phyloP scores from a whole-genome alignment of 2,329 filamentous ascomycete genomes.

The Exophiala sp. region DNA sequence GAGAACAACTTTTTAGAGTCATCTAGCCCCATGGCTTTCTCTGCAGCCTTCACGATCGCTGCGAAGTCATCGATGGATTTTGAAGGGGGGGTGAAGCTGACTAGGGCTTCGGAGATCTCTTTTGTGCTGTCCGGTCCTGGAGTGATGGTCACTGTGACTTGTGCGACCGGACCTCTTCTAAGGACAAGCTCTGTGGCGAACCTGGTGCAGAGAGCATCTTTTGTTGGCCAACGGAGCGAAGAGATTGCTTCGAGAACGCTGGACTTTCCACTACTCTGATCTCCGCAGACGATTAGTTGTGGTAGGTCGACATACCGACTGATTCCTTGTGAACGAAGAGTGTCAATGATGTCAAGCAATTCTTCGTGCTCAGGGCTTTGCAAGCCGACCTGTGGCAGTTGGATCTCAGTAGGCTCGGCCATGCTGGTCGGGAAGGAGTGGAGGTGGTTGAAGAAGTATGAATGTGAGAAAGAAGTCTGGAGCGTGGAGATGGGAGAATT shows the following conservation, averaged over 20 bases:
- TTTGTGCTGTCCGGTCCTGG: slow-evolving; percentile 29
- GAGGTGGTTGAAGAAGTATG: background rate
- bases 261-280: slow-evolving; percentile 62
- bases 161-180: slow-evolving; percentile 37
- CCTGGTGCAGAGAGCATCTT: slow-evolving; percentile 56
- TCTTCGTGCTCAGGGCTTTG: slow-evolving; percentile 33
- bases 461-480: background rate
- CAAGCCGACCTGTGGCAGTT: slow-evolving; percentile 6
- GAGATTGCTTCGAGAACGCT: slow-evolving; percentile 64
- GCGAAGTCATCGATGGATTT: slow-evolving; percentile 43
- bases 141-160: slow-evolving; percentile 46
- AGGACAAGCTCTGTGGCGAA: slow-evolving; percentile 61
- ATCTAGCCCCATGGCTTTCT: slow-evolving; percentile 49
- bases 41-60: slow-evolving; percentile 52
- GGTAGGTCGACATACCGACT: slow-evolving; percentile 49
- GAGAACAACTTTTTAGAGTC: slow-evolving; percentile 37
- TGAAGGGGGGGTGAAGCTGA: slow-evolving; percentile 13
- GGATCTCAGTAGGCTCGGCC: background rate
- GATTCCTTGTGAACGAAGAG: slow-evolving; percentile 50
- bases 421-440: background rate
- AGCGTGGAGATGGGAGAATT: background rate
- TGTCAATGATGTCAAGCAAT: slow-evolving; percentile 54
- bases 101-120: slow-evolving; percentile 24
- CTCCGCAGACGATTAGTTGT: slow-evolving; percentile 58
- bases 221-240: slow-evolving; percentile 56